Conservation (phyloP, 371 early-diverging fungal genomes). For the Mortierella sp. region DNA sequence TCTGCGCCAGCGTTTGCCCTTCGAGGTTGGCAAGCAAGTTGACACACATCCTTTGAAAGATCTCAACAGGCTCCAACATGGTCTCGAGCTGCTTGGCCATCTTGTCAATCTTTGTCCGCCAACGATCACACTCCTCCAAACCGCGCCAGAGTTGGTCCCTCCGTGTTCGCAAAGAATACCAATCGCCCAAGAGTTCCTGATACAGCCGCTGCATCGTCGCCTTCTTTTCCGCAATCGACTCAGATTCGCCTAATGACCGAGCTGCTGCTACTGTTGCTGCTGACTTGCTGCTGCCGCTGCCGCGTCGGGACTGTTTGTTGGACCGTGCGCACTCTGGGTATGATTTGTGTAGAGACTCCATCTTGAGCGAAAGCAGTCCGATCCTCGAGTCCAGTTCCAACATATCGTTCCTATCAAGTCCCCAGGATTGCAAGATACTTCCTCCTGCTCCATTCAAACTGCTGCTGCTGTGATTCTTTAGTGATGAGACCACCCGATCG, state of each 20-base stretch:
- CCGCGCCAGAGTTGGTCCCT: conserved; percentile 57
- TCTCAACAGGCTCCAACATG: conserved; percentile 55
- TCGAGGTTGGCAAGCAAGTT: conserved; percentile 39
- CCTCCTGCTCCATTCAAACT: conserved; percentile 17
- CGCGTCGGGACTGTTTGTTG: conserved; percentile 16
- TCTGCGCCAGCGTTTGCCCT: conserved; percentile 9
- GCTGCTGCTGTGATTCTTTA: conserved; percentile 19
- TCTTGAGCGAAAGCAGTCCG: conserved; percentile 35
- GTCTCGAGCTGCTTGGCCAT: conserved; percentile 53
- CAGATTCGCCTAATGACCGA: conserved; percentile 18
- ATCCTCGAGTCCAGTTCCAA: conserved; percentile 51
- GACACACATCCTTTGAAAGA: conserved; percentile 48
- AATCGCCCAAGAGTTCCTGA: conserved; percentile 31
- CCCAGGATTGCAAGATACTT: neutral
- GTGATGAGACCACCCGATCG: conserved; percentile 5
- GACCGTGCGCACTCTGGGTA: conserved; percentile 49
- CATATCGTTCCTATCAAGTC: conserved; percentile 55
- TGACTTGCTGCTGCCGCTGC: conserved; percentile 18
- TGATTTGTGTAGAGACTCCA: conserved; percentile 42
- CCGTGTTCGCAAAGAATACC: conserved; percentile 27
- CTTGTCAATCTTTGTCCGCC: conserved; percentile 51
- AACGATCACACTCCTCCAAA: conserved; percentile 47
- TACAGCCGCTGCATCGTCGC: conserved; percentile 22
- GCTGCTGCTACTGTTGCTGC: conserved; percentile 5
- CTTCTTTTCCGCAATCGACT: conserved; percentile 50